Evolutionary conservation across 2,329 filamentous ascomycete species (phyloP), one percentile per base, ranked within the genome.

Genomic region (Fusarium sp.): DNA sequence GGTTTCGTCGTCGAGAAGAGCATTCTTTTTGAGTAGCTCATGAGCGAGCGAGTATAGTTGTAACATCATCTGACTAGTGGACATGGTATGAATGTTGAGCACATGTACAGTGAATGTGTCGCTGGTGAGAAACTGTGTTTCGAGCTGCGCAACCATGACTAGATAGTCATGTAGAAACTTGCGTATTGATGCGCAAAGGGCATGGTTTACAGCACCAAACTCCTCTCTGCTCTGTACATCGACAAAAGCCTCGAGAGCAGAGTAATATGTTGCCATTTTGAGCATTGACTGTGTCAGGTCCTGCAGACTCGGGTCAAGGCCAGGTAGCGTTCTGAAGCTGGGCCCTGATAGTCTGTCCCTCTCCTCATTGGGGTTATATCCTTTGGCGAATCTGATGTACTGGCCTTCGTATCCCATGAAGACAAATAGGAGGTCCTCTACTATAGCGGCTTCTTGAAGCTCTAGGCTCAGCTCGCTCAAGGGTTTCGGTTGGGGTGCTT

Each of bases 381-480:
- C 86, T 69, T 93, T 91, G 59, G 86, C 87, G 76, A 93, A 98
- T 55, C 93, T 91, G 64, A 99, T 92, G 76, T 98, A 98, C 77
- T 97, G 94, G n/a, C 96, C 96, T 79, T 99, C 96, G 67, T 94
- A 97, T 23, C 96, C 96, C 94, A 99, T 97, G 73, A 98, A 96
- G 7, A 97, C 94, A 75, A 95, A 97, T 34, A 98, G 80, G 17
- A 99, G 80, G 73, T 99, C 96, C 71, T 97, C 94, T 42, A 98
- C 83, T 45, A 99, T 91, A 10, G 89, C 91, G 23, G 89, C 88
- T 80, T 99, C 96, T 77, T 99, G 96, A 4, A 87, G 87, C 68
- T 96, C 91, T 26, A 96, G 81, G 1, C 89, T 89, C 60, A 98
- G 81, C 57, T 92, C 88, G 56, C 85, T 83, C 17, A 98, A 83